phyloP scores from a whole-genome alignment of 169 alveolate species.

The Eimeria sp. region DNA sequence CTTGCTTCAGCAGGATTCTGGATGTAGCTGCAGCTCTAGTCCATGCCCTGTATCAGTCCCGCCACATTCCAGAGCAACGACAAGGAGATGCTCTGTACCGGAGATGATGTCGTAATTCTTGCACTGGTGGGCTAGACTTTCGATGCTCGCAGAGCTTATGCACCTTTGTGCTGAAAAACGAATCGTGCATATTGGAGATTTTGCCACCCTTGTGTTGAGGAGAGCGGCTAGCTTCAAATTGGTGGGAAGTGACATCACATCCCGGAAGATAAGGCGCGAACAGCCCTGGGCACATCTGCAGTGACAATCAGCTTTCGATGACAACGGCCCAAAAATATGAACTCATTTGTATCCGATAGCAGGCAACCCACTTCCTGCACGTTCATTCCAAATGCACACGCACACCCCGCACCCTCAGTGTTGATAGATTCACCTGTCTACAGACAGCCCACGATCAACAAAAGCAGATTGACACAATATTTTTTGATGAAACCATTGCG shows the following conservation, averaged over 20 bases:
- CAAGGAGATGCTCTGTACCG: not conserved
- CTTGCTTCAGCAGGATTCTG: not conserved
- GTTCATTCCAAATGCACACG: not conserved
- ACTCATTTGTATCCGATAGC: slow-evolving; percentile 65
- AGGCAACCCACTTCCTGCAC: slow-evolving; percentile 82
- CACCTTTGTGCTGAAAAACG: not conserved
- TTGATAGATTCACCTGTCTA: not conserved
- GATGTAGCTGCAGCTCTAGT: not conserved
- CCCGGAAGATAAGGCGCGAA: not conserved
- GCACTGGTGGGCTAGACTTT: too few relatives aligned
- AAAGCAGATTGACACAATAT: not conserved
- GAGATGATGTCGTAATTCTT: not conserved
- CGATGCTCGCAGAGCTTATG: not conserved
- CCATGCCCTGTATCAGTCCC: not conserved
- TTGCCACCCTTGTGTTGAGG: too few relatives aligned
- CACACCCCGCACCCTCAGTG: not conserved
- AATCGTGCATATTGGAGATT: too few relatives aligned
- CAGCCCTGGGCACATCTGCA: slow-evolving; percentile 57
- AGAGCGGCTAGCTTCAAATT: not conserved
- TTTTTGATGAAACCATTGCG: not conserved
- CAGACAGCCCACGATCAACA: not conserved
- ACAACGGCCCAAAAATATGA: slow-evolving; percentile 78
- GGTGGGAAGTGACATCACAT: not conserved
- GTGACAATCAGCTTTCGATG: slow-evolving; percentile 55
- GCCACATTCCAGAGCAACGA: not conserved